Base-by-base conservation (phyloP, 306 rosid species). In the Fragaria vesca region DNA sequence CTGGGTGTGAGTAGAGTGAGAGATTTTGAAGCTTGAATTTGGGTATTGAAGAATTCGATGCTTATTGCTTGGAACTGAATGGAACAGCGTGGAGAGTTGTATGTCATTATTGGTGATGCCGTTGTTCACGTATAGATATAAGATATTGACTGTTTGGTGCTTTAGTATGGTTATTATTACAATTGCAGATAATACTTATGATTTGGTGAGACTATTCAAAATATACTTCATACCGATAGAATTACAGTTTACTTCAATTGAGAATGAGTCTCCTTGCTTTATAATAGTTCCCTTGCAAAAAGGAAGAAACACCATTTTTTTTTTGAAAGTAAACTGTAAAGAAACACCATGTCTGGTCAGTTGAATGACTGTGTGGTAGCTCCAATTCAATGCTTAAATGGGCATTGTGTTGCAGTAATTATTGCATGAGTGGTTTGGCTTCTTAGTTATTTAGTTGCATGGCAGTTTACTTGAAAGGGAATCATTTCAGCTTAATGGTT, bases 11-110 rank as follows among this genome's bases (percentile, higher is more conserved):
- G 16, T 36, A 1, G 15, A 28, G 38, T 57, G 40, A 42, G 52
- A 55, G 62, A 70, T 38, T n/a, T 55, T 60, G 61, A 74, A 48
- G 40, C 4, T 7, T 60, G 78, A 76, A 50, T 81, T 81, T 43
- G 17, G 6, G 4, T 60, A 0, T 74, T 12, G 78, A 28, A 58
- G 42, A 43, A 60, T 74, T 43, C 61, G 70, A 47, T 43, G 46
- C 58, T 43, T 66, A 43, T 60, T 60, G 12, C 43, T 60, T 20
- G 43, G 28, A 74, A 9, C 42, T 38, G 30, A 61, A 60, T 43
- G 45, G 43, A 73, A 74, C 43, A 28, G 69, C 28, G 55, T 42
- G 24, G 42, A 48, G 13, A 18, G 36, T 45, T 75, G 32, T 17
- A 61, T 61, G 72, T 66, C 46, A 43, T 43, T 43, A 43, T 43